These are phyloP conservation scores for Chlorella variabilis DNA, from an alignment of 163 green algal species.

Conservation along the genomic window DNA sequence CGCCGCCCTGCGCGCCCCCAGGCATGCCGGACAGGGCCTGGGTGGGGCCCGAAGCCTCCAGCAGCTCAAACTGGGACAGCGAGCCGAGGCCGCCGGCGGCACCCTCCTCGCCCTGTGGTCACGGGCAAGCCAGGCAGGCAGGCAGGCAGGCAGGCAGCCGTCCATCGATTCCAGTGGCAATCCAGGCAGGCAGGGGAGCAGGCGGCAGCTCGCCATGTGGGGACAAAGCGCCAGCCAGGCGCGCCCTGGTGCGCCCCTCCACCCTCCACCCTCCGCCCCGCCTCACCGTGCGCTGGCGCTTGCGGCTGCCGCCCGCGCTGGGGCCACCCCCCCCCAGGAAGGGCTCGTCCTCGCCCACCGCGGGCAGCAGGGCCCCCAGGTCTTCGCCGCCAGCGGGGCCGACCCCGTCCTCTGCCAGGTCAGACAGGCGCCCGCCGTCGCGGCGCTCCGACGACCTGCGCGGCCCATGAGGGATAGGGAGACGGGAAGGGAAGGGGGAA, in stretches of 20 bases:
- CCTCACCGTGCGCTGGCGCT: slow-evolving; percentile 20
- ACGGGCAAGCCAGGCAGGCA: too few species aligned
- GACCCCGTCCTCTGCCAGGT: slow-evolving; percentile 18
- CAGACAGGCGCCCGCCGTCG: slow-evolving; percentile 36
- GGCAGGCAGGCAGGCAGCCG: not conserved
- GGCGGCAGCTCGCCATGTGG: not conserved
- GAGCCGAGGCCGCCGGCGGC: not conserved
- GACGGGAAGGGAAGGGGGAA: too few species aligned
- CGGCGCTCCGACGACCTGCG: slow-evolving; percentile 37
- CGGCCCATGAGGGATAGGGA: too few species aligned
- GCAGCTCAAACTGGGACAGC: slow-evolving; percentile 48
- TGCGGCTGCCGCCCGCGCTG: not conserved
- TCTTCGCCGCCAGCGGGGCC: slow-evolving; percentile 1
- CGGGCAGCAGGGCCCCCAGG: slow-evolving; percentile 40
- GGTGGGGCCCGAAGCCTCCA: slow-evolving; percentile 46
- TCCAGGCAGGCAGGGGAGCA: not conserved
- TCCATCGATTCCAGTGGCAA: not conserved
- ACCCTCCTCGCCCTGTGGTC: not conserved
- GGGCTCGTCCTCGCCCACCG: slow-evolving; percentile 37
- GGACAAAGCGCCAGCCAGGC: too few species aligned
- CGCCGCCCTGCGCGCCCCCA: not conserved
- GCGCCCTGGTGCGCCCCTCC: too few species aligned
- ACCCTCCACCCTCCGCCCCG: too few species aligned
- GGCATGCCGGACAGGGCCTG: slow-evolving; percentile 7
- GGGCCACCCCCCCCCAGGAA: not conserved